These are phyloP conservation scores for Periglandula ipomoeae DNA, from an alignment of 2,329 filamentous ascomycete species.

Conservation along the genomic window DNA sequence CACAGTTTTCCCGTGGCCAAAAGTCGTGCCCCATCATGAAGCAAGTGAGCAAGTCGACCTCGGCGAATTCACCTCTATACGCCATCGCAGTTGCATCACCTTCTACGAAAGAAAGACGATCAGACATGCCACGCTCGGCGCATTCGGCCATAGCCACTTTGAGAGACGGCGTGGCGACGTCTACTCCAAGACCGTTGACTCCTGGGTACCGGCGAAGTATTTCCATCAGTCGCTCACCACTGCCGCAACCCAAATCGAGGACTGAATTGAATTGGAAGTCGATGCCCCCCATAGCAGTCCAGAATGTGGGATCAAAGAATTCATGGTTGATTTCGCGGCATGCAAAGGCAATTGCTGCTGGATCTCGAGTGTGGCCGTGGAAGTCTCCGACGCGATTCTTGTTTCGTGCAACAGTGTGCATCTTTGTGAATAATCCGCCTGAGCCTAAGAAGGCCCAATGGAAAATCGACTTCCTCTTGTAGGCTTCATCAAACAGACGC, in stretches of 20 bases:
- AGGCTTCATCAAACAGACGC: slow-evolving; percentile 5
- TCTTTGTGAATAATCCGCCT: slow-evolving; percentile 8
- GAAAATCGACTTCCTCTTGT: slow-evolving; percentile 6
- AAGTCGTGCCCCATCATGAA: slow-evolving; percentile 14
- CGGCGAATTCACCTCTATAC: slow-evolving; percentile 8
- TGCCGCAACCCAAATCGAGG: slow-evolving; percentile 12
- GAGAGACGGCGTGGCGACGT: slow-evolving; percentile 9
- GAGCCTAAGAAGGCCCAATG: slow-evolving; percentile 11
- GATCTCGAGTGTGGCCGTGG: slow-evolving; percentile 7
- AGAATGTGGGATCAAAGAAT: slow-evolving; percentile 7
- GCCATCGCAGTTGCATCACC: slow-evolving; percentile 7
- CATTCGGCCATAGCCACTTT: slow-evolving; percentile 7
- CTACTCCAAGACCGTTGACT: slow-evolving; percentile 9
- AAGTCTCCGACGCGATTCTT: slow-evolving; percentile 8
- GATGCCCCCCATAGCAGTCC: slow-evolving; percentile 2
- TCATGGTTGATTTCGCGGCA: slow-evolving; percentile 8
- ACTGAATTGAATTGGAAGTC: slow-evolving; percentile 7
- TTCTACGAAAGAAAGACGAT: neutral
- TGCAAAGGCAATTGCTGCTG: slow-evolving; percentile 11
- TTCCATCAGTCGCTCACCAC: slow-evolving; percentile 11
- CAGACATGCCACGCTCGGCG: neutral
- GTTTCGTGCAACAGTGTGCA: slow-evolving; percentile 8
- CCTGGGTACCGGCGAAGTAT: slow-evolving; percentile 8
- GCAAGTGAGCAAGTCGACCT: slow-evolving; percentile 10
- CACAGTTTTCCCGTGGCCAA: slow-evolving; percentile 12